phyloP scores from a whole-genome alignment of 2,329 filamentous ascomycete species.

The Colletotrichum camelliae region DNA sequence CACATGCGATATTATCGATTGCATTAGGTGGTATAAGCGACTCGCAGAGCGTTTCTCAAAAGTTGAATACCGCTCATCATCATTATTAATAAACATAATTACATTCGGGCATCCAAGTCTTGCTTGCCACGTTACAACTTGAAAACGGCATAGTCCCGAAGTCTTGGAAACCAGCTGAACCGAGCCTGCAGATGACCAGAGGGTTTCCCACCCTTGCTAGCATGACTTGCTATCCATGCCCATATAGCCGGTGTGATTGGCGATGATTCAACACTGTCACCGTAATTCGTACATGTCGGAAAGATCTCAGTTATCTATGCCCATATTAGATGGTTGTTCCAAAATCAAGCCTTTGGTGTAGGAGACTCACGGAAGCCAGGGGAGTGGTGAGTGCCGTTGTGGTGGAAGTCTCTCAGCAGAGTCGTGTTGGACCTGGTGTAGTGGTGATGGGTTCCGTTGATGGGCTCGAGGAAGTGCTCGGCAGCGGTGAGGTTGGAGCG shows the following conservation, averaged over 20 bases:
- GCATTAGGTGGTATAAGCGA: neutral
- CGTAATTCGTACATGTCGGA: neutral
- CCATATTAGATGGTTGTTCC: neutral
- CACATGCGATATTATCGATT: too few species aligned
- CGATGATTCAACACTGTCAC: neutral
- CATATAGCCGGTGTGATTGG: neutral
- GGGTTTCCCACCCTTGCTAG: neutral
- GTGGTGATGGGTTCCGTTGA: neutral
- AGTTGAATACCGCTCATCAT: neutral
- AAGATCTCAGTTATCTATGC: neutral
- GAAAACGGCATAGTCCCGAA: neutral
- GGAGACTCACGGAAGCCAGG: neutral
- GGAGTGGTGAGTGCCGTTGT: neutral
- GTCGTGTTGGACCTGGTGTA: neutral
- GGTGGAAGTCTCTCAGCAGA: neutral
- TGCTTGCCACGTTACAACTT: neutral
- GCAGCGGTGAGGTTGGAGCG: neutral
- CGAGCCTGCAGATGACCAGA: neutral
- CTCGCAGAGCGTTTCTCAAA: neutral
- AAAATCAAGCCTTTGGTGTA: accelerated
- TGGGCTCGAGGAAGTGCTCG: neutral
- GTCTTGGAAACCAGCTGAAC: neutral
- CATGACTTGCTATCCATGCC: neutral
- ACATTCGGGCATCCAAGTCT: neutral
- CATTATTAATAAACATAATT: neutral